Evolutionary conservation across 148 eudicot species (phyloP).

Genomic region (Heliamphora exappendiculata): DNA sequence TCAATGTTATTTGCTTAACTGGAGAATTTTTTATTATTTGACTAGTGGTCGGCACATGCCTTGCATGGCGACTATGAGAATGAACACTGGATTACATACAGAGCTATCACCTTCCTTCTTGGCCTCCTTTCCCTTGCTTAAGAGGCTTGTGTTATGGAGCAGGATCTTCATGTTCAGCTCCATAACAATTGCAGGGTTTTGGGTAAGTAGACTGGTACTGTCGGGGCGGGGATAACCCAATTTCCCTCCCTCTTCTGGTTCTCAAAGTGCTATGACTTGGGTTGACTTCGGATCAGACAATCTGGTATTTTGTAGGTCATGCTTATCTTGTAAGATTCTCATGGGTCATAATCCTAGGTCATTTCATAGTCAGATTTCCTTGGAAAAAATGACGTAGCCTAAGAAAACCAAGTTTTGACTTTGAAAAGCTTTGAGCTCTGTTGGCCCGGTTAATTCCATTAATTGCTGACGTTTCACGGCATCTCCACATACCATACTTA

Average conservation of each 20-base stretch:
- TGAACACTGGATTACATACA: too few relatives aligned
- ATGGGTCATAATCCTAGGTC: conserved; percentile 12
- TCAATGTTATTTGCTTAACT: not conserved
- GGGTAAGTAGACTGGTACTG: not conserved
- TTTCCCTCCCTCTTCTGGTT: not conserved
- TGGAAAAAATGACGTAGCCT: conserved; percentile 27
- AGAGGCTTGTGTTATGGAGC: not conserved
- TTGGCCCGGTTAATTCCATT: conserved; percentile 16
- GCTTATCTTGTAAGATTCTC: conserved; percentile 2
- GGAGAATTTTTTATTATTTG: conserved; percentile 2
- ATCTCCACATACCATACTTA: conserved; percentile 20
- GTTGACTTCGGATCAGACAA: not conserved
- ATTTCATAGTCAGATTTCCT: too few relatives aligned
- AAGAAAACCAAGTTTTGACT: conserved; percentile 14
- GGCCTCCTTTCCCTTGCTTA: not conserved
- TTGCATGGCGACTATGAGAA: too few relatives aligned
- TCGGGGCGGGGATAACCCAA: not conserved
- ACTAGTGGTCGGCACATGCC: too few relatives aligned
- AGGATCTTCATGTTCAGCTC: too few relatives aligned
- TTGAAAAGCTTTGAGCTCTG: conserved; percentile 22
- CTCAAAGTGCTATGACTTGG: not conserved
- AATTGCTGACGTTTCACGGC: conserved; percentile 20
- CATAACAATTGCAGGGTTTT: too few relatives aligned
- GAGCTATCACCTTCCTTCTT: too few relatives aligned
- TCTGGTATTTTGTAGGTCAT: not conserved